phyloP scores from a whole-genome alignment of 768 basidiomycete species.

The Leccinum disarticulatum region DNA sequence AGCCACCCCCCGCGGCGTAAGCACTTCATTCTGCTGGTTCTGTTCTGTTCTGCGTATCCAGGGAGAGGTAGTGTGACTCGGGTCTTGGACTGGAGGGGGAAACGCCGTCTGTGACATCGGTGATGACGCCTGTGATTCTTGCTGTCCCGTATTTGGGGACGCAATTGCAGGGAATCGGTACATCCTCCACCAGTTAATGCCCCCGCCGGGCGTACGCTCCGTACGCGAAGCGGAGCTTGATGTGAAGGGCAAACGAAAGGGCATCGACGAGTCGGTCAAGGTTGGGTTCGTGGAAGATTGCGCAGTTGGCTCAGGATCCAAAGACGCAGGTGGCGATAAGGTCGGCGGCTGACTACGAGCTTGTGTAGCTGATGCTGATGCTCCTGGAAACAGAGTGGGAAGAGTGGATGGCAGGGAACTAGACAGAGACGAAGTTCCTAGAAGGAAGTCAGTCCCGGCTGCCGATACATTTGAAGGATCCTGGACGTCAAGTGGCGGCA shows the following conservation, averaged over 20 bases:
- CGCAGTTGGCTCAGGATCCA: constrained; percentile 1
- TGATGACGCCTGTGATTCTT: constrained; percentile 15
- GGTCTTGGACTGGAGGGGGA: constrained; percentile 20
- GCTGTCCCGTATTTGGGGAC: constrained; percentile 33
- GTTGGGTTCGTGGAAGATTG: constrained; percentile 8
- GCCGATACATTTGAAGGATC: constrained; percentile 25
- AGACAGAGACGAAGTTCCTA: constrained; percentile 15
- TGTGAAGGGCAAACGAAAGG: constrained; percentile 30
- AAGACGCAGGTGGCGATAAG: constrained; percentile 5
- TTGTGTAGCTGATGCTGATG: constrained; percentile 1
- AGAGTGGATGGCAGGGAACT: constrained; percentile 6
- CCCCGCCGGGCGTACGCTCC: constrained; percentile 41
- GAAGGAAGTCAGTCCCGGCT: constrained; percentile 11
- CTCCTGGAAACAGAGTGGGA: constrained; percentile 9
- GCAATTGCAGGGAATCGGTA: constrained; percentile 77
- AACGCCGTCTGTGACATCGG: constrained; percentile 28
- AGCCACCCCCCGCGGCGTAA: constrained; percentile 13
- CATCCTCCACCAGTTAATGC: constrained; percentile 80
- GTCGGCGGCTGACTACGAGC: constrained; percentile 2
- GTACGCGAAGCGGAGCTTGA: constrained; percentile 34
- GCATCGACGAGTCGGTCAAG: constrained; percentile 26
- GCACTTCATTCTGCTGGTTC: constrained; percentile 23
- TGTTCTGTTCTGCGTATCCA: constrained; percentile 19
- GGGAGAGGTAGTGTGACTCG: constrained; percentile 17
- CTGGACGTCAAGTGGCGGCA: constrained; percentile 20